Percentiles rank a stretch among this genome's conserved stretches.
These are phyloP conservation scores for Neurospora sublineolata DNA, from an alignment of 495 filamentous ascomycete genomes.

Conservation along the genomic window DNA sequence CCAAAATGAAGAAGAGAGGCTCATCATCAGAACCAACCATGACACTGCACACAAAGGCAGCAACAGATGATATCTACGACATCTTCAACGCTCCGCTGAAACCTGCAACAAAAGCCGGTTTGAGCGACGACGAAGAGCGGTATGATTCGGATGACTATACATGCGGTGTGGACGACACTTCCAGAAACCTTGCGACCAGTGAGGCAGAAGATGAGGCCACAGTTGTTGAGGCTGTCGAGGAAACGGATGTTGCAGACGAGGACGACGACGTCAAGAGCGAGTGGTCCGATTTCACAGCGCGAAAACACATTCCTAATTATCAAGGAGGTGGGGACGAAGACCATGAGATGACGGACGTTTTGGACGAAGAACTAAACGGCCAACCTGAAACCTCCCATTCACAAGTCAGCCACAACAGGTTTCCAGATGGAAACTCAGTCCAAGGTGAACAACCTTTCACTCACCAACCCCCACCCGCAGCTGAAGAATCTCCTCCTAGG, in stretches of 20 bases:
- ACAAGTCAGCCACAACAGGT: not conserved
- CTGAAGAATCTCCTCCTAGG: constrained; percentile 23
- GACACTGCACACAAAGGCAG: constrained; percentile 90
- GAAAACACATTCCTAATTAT: constrained; percentile 53
- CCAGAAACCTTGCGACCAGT: constrained; percentile 47
- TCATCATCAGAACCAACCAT: constrained; percentile 71
- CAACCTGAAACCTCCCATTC: not conserved
- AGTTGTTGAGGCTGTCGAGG: constrained; percentile 14
- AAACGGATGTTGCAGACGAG: constrained; percentile 49
- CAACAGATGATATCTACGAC: constrained; percentile 93
- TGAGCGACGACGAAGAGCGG: constrained; percentile 54
- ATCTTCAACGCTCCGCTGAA: constrained; percentile 89
- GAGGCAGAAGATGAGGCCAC: constrained; percentile 27
- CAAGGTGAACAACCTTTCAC: constrained; percentile 28
- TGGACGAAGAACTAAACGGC: constrained; percentile 13
- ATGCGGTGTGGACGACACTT: constrained; percentile 62
- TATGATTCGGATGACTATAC: constrained; percentile 68
- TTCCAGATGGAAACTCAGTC: constrained; percentile 7
- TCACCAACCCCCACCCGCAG: constrained; percentile 12
- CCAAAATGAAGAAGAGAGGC: constrained; percentile 56
- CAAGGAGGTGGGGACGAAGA: constrained; percentile 17
- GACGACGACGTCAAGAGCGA: constrained; percentile 49
- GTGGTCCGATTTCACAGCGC: constrained; percentile 77
- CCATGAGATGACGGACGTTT: constrained; percentile 22
- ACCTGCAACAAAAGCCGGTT: constrained; percentile 26